Evolutionary conservation across 2,329 filamentous ascomycete genomes (phyloP), one percentile per base, ranked within the genome.

Genomic region (Leptographium wingfieldii): DNA sequence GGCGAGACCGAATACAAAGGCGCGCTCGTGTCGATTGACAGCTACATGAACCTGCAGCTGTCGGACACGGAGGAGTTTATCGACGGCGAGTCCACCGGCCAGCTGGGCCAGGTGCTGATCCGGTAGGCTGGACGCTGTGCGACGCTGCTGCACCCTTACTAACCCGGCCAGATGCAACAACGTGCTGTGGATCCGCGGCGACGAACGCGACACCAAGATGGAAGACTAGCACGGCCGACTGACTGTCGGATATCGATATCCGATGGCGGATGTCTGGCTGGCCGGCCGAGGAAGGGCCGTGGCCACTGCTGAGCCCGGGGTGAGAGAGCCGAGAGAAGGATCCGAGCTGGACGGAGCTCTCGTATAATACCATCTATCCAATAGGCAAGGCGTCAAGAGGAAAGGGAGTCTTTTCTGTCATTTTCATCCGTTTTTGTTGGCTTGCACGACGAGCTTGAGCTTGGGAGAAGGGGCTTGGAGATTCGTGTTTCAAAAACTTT

Each of bases 21-120:
- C 72, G 83, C 84, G 66, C 83, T 99, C 64, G 88, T 72, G 70
- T 92, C 88, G 68, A 89, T 95, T 70, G 94, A 99, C 77, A 91
- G 88, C 71, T 99, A 99, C 79, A 97, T 99, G 92, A 99, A 99
- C 78, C 85, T 99, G 65, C 91, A 97, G 76, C 82, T 99, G 64
- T 85, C 86, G 66, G 86, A 87, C 68, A 92, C 92, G 57, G 89
- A 96, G 75, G 94, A 99, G 74, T 96, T 87, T 75, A 88, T 96
- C 69, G 85, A 91, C 71, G 87, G 90, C 67, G 88, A 95, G 80
- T 86, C 84, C 72, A 90, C 87, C 43, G 92, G 91, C 60, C 83
- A 83, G 56, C 76, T 99, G 65, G 94, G 94, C 7, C 88, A 96
- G 74, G 92, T 99, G 54, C 74, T 99, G 68, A 97, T 99, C 69